Conservation (phyloP, 345 rosid species). For the Populus deltoides region DNA sequence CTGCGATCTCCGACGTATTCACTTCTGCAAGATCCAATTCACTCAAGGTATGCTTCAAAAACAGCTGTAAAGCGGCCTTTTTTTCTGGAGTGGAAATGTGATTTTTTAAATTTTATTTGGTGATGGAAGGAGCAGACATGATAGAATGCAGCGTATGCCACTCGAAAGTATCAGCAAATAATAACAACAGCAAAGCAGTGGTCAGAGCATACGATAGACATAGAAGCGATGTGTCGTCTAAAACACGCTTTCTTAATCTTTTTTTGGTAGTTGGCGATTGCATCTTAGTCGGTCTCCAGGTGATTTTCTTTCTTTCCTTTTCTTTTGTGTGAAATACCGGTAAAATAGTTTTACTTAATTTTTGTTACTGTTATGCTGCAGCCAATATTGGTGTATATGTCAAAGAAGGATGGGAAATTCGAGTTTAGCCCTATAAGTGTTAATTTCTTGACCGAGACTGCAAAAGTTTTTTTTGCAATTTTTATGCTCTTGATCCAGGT, state of each 20-base stretch:
- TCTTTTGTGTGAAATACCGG: not conserved
- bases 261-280: constrained; percentile 89
- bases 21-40: not conserved
- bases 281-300: constrained; percentile 87
- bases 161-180: constrained; percentile 55
- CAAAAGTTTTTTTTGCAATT: constrained; percentile 78
- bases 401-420: constrained; percentile 87
- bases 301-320: constrained; percentile 25
- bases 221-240: constrained; percentile 64
- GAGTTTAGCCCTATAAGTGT: constrained; percentile 89
- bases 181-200: not conserved
- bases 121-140: constrained; percentile 45
- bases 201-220: constrained; percentile 74
- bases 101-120: not conserved
- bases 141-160: constrained; percentile 85
- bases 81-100: not conserved
- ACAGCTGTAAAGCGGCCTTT: not conserved
- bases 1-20: not conserved
- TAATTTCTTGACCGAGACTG: constrained; percentile 84
- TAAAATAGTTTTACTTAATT: not conserved
- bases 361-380: constrained; percentile 29
- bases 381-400: constrained; percentile 96
- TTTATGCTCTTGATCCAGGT: constrained; percentile 85
- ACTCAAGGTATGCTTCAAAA: not conserved
- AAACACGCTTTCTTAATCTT: constrained; percentile 65